Evolutionary conservation across 345 rosid species (phyloP), one percentile per base, ranked within the genome.

Genomic region (Conringia planisiliqua): DNA sequence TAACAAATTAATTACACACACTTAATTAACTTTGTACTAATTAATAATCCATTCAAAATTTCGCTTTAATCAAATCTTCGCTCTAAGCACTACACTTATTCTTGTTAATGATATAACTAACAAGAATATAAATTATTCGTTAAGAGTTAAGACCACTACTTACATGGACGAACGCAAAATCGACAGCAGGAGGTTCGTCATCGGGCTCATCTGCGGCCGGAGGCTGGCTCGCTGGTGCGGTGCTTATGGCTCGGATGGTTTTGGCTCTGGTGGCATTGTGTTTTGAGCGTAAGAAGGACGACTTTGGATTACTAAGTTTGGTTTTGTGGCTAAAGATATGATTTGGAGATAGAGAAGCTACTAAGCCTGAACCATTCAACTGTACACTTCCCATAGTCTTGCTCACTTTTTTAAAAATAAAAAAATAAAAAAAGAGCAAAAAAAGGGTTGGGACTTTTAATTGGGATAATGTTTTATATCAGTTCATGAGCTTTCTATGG

Each of bases 111-210:
- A 56, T 56, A 30, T 30, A 56, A 56, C 61, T 56, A 30, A 56
- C 22, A 30, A n/a, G 20, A 30, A 12, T 55, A n/a, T 5, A 14
- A 6, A 55, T 54, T 13, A n/a, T 27, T n/a, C 60, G 38, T 27
- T 14, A 30, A n/a, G 62, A 54, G 39, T 43, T 10, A 66, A 14
- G 17, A 59, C 35, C 30, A 17, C 1, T 9, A 72, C 90, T 85
- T 80, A 93, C 98, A 81, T 90, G 93, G 73, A 93, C 96, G 67
- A 93, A 93, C 42, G 92, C 96, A 36, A 89, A 79, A 71, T 83
- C 82, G 36, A 93, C 87, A 11, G 81, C 66, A 0, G 96, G 85
- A 66, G 94, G 94, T 66, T 88, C 78, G 12, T 58, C 83, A 14
- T 79, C 83, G 0, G 82, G 52, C 57, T 80, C 80, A 64, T 58